Base-by-base conservation (phyloP, 2,329 filamentous ascomycete species). In the Colletotrichum orchidophilum region DNA sequence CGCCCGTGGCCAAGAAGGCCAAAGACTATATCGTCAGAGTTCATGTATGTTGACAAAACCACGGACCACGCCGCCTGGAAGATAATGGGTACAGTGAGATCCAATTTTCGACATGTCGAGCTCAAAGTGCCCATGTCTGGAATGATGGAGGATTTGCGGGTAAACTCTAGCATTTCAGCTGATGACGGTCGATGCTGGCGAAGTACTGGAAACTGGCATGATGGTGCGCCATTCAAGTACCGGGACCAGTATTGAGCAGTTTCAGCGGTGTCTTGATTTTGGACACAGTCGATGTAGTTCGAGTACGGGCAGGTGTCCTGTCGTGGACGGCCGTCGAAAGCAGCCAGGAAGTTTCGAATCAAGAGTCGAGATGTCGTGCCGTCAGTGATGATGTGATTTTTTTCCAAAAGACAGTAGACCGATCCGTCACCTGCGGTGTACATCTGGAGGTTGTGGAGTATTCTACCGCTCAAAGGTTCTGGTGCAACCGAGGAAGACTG, bases 51-150 rank as follows among this genome's bases (percentile, higher is more conserved):
- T 0, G 93, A 86, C 0, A 98, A 84, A 0, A 97, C 77, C 9
- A 90, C 86, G 2, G 92, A 87, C 95, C 95, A 98, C 1, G 93
- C 89, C 2, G 91, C 92, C 78, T 97, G 93, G 0, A 94, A 88
- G 2, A 90, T 87, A 2, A 92, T 91, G 78, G 97, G 94, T 12
- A 96, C 79, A 0, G 93, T 94, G n/a, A 92, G 85, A 18, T 90
- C 90, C 0, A 85, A 49, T 4, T 31, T 42, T 4, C 63, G 35
- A 3, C 50, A 66, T 1, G 50, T 27, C 2, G 27, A 15, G 5
- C 52, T 50, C 1, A 70, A 15, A 2, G 3, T 4, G 0, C 13
- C 7, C 8, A 39, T 66, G 2, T 70, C 49, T 3, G 63, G 31
- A 13, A 62, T 8, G 3, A 7, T 13, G 3, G 50, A 57, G 1